Base-by-base conservation (phyloP, 129 eudicot species). In the Flaveria robusta region DNA sequence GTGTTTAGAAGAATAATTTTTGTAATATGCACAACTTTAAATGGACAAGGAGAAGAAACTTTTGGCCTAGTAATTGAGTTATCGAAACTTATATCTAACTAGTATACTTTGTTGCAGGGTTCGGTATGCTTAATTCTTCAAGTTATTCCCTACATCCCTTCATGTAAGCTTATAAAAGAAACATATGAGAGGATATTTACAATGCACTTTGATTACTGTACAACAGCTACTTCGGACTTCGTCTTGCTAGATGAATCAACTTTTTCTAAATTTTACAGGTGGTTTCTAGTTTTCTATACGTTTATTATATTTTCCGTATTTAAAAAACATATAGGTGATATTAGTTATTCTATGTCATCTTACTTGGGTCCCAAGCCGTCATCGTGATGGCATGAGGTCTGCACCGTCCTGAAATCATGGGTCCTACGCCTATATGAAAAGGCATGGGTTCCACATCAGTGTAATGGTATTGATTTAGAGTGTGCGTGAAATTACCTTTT, bases 111-210 rank as follows among this genome's bases (percentile, higher is more conserved):
- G 80, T 91, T 94, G 97, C 97, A 94, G 99, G 97, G 82, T 67
- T 88, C 93, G 19, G 93, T 87, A 20, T 91, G 97, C 86, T 84
- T 86, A 49, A 82, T 94, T 83, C 91, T 94, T 74, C 97, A 83
- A 87, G 99, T 91, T 77, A 87, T 94, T 59, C 86, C 96, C 73
- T 87, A 90, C 11, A 74, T 91, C 41, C 83, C 93, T 29, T 94
- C 99, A 26, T 94, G 99, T 87, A 87, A 91, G 60, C 87, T 94
- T 68, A 89, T 94, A 68, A 93, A 94, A 86, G 99, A 94, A 87
- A 89, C 97, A 39, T 94, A 97, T 79, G 92, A 85, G 85, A 87
- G 96, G 87, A 87, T 85, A 78, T 87, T 94, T 68, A 78, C 99
- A 45, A 88, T 81, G 97, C 88, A 94, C 76, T 94, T 94, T 80